A percentile compares a stretch with the other conserved stretches of the same genome.
Conservation (phyloP, 73 alveolate species). For the Tetrahymena thermophila region DNA sequence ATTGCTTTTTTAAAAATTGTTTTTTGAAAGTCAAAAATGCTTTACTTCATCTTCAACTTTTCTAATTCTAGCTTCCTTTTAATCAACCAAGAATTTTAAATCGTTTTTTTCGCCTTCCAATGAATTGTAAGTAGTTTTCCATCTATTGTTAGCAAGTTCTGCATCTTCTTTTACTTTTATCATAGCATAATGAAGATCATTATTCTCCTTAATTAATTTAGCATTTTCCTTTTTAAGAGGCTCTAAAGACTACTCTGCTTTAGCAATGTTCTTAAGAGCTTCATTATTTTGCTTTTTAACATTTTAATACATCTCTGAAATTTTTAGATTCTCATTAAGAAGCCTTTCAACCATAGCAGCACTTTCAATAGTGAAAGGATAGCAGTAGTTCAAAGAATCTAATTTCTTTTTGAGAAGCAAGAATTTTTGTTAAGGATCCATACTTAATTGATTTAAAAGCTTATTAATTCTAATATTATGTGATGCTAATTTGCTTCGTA, state of each 20-base stretch:
- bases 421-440: conserved; percentile 23
- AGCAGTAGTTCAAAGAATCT: conserved; percentile 89
- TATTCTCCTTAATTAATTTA: conserved; percentile 90
- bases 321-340: conserved; percentile 80
- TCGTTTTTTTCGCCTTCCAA: conserved; percentile 56
- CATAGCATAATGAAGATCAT: conserved; percentile 85
- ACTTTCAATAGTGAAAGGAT: conserved; percentile 85
- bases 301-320: conserved; percentile 89
- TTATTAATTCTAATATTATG: not conserved
- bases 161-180: conserved; percentile 83
- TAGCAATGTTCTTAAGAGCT: conserved; percentile 35
- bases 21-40: not conserved
- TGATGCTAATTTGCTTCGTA: not conserved
- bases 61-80: conserved; percentile 34
- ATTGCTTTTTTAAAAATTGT: not conserved
- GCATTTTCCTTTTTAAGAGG: conserved; percentile 93
- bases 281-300: conserved; percentile 80
- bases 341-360: conserved; percentile 83
- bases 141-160: conserved; percentile 49
- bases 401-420: conserved; percentile 68
- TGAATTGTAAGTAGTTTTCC: conserved; percentile 55
- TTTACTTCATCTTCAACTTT: conserved; percentile 45
- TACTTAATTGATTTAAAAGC: not conserved
- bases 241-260: conserved; percentile 41
- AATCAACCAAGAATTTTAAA: conserved; percentile 34